A percentile compares a stretch with the other conserved stretches of the same genome.
phyloP scores from a whole-genome alignment of 768 basidiomycete species.

The Termitomyces sp. region DNA sequence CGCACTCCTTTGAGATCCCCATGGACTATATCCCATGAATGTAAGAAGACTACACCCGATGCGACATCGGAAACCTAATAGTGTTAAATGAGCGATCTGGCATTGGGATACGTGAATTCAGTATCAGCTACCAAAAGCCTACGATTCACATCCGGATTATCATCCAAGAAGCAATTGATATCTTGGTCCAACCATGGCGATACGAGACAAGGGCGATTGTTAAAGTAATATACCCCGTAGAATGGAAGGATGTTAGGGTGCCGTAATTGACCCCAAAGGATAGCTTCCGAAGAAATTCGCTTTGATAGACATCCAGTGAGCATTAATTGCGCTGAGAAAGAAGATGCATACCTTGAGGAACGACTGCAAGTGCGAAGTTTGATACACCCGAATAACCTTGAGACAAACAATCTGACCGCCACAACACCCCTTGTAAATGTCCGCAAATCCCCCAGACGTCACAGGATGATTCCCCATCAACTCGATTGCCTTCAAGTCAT shows the following conservation, averaged over 20 bases:
- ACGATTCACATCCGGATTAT: conserved; percentile 10
- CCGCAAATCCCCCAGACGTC: too few relatives aligned
- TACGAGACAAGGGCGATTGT: conserved; percentile 26
- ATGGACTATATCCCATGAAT: conserved; percentile 33
- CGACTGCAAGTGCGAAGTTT: conserved; percentile 2
- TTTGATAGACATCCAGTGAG: background rate
- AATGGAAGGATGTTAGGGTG: conserved; percentile 29
- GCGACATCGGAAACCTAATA: conserved; percentile 29
- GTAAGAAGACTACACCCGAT: conserved; percentile 29
- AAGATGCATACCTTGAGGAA: background rate
- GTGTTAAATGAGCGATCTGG: background rate
- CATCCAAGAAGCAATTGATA: conserved; percentile 19
- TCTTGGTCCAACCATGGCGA: conserved; percentile 36
- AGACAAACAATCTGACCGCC: conserved; percentile 8
- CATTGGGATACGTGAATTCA: background rate
- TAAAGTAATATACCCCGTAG: conserved; percentile 23
- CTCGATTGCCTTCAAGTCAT: conserved; percentile 5
- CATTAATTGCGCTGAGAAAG: background rate
- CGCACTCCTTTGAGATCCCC: conserved; percentile 43
- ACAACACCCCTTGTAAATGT: too few relatives aligned
- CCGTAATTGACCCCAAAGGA: conserved; percentile 10
- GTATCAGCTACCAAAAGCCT: background rate
- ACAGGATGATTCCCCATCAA: background rate
- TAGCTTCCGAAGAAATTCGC: conserved; percentile 5
- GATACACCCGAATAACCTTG: conserved; percentile 14